Conservation (phyloP, 2,329 filamentous ascomycete species). For the Celoporthe dispersa region DNA sequence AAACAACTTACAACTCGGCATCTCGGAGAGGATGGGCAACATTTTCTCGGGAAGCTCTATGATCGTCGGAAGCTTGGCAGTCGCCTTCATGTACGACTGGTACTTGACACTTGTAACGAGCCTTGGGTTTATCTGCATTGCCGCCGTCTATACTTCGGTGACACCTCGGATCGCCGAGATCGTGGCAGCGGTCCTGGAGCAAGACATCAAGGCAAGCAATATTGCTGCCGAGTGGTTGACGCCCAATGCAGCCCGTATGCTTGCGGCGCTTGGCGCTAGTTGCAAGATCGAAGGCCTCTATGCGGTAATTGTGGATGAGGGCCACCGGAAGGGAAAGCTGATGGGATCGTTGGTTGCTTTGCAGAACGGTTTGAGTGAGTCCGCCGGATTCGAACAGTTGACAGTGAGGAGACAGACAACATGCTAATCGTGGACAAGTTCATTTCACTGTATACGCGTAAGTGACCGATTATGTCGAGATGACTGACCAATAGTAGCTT, state of each 20-base stretch:
- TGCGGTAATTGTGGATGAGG: slow-evolving; percentile 56
- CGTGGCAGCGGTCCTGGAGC: slow-evolving; percentile 47
- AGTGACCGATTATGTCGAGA: background rate
- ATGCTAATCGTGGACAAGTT: slow-evolving; percentile 29
- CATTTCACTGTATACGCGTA: slow-evolving; percentile 39
- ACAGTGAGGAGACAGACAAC: background rate
- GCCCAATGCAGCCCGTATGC: slow-evolving; percentile 48
- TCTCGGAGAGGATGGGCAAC: slow-evolving; percentile 63
- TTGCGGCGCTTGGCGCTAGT: slow-evolving; percentile 66
- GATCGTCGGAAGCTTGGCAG: slow-evolving; percentile 55
- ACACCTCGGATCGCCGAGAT: slow-evolving; percentile 61
- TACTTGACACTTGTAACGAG: slow-evolving; percentile 62
- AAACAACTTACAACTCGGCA: slow-evolving; percentile 64
- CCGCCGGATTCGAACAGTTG: background rate
- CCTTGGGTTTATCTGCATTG: slow-evolving; percentile 59
- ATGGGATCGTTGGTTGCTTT: slow-evolving; percentile 54
- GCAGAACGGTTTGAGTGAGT: slow-evolving; percentile 56
- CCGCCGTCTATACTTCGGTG: slow-evolving; percentile 51
- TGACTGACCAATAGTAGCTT: background rate
- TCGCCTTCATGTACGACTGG: slow-evolving; percentile 63
- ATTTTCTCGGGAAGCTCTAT: slow-evolving; percentile 61
- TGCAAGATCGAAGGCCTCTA: slow-evolving; percentile 58
- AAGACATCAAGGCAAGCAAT: slow-evolving; percentile 61
- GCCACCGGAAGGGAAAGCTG: slow-evolving; percentile 50
- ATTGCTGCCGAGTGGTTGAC: slow-evolving; percentile 58